Evolutionary conservation across 371 early-diverging fungal species (phyloP), one percentile per base, ranked within the genome.

Genomic region (Mortierella sp.): DNA sequence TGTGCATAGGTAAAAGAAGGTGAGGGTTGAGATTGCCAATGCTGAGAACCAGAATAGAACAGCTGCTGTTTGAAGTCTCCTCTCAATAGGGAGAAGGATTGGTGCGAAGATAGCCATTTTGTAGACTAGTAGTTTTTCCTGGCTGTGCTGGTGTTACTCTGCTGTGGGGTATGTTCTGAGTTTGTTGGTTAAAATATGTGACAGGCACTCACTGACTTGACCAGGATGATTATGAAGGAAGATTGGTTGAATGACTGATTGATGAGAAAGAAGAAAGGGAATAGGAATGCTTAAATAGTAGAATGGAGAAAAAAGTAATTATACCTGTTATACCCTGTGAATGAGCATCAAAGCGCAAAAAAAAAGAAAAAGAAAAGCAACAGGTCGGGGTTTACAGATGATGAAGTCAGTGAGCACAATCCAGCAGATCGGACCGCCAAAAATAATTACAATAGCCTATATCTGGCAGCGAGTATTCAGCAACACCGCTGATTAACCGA

Each of bases 51-150:
- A 94, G 45, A 85, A 37, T 12, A 89, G 75, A 6, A 93, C 87
- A 6, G 90, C 88, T 0, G 87, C 84, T 32, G 92, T 96, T 68
- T 96, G 94, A n/a, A 90, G 79, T 56, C 96, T 86, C 56, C 96
- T 86, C 59, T 86, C 85, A 49, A 94, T 77, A 0, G 96, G 96
- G 15, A 94, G 86, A 35, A 83, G 81, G 13, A 94, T 61, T 2
- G 94, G 94, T 9, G 89, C 93, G 85, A 90, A 90, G 40, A 85
- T 81, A 2, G 89, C 84, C 64, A 76, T 77, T 70, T 49, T 45
- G n/a, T 1, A 45, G 45, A 45, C n/a, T 45, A 23, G 2, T 53
- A 10, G 28, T 12, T 26, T 53, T 26, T 53, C 26, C 53, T 53
- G 13, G 6, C 13, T 9, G 6, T 40, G 28, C 26, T 12, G 10